These are phyloP conservation scores for Aureobasidium sp. DNA, from an alignment of 2,329 filamentous ascomycete genomes.

Conservation along the genomic window DNA sequence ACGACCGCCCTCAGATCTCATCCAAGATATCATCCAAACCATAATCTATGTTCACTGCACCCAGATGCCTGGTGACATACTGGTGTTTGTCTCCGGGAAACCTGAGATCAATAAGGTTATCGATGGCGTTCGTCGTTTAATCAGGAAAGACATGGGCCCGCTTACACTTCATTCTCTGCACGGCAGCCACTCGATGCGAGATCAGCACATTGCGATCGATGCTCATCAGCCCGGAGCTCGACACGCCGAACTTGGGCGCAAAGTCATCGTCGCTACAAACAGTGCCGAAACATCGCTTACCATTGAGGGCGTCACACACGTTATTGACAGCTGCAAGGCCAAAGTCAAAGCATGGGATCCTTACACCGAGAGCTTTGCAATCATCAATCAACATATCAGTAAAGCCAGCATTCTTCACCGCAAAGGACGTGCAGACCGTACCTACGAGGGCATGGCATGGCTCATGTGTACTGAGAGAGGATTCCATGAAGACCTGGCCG, in stretches of 20 bases:
- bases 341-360: conserved; percentile 74
- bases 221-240: neutral
- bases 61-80: neutral
- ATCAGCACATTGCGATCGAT: neutral
- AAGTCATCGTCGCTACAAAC: conserved; percentile 84
- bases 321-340: conserved; percentile 92
- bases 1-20: neutral
- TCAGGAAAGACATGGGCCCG: neutral
- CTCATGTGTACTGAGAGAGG: too few species aligned
- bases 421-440: too few species aligned
- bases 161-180: neutral
- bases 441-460: too few species aligned
- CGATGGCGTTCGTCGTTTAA: neutral
- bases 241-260: neutral
- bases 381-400: too few species aligned
- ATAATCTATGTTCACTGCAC: neutral
- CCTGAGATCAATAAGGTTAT: neutral
- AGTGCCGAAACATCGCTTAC: conserved; percentile 99
- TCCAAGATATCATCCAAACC: neutral
- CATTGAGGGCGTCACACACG: conserved; percentile 90
- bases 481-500: too few species aligned
- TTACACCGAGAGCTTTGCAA: too few species aligned
- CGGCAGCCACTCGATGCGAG: neutral
- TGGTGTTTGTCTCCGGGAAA: neutral
- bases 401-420: too few species aligned